Percentiles rank a stretch among this genome's conserved stretches.
Evolutionary conservation across 371 early-diverging fungal genomes (phyloP).

Genomic region (Mortierella sp.): DNA sequence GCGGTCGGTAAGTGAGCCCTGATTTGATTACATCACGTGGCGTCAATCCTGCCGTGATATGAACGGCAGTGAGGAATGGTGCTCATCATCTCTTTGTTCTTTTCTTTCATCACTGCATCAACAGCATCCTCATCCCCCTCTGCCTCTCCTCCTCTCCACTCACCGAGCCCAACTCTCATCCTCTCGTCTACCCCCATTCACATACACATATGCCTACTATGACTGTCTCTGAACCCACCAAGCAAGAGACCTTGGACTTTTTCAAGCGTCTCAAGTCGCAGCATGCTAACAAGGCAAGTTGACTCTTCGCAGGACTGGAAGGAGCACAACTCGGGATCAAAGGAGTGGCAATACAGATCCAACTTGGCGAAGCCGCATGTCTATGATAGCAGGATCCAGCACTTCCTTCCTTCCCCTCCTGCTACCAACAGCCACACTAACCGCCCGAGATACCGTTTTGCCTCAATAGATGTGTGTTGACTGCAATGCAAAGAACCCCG

Average conservation of each 20-base stretch:
- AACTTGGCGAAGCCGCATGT: too few species aligned
- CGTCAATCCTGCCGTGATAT: too few species aligned
- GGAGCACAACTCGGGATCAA: too few species aligned
- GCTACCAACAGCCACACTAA: neutral
- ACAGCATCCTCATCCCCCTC: neutral
- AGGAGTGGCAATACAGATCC: too few species aligned
- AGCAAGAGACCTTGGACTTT: slow-evolving; percentile 76
- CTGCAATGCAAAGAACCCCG: slow-evolving; percentile 96
- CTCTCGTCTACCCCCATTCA: slow-evolving; percentile 2
- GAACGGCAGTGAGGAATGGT: too few species aligned
- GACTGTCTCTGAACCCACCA: slow-evolving; percentile 73
- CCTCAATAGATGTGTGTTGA: slow-evolving; percentile 90
- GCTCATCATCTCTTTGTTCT: neutral
- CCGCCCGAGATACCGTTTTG: neutral
- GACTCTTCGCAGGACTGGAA: neutral
- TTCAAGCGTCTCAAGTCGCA: slow-evolving; percentile 82
- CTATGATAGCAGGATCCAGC: neutral
- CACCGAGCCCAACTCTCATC: neutral
- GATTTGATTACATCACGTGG: too few species aligned
- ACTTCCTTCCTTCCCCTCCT: neutral
- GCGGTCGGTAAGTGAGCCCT: too few species aligned
- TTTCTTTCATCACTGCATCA: neutral
- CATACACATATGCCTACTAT: slow-evolving; percentile 26
- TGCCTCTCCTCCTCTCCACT: neutral
- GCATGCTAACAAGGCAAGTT: slow-evolving; percentile 79